These are phyloP conservation scores for Dothiorella sarmentorum DNA, from an alignment of 2,329 filamentous ascomycete species.

Conservation along the genomic window DNA sequence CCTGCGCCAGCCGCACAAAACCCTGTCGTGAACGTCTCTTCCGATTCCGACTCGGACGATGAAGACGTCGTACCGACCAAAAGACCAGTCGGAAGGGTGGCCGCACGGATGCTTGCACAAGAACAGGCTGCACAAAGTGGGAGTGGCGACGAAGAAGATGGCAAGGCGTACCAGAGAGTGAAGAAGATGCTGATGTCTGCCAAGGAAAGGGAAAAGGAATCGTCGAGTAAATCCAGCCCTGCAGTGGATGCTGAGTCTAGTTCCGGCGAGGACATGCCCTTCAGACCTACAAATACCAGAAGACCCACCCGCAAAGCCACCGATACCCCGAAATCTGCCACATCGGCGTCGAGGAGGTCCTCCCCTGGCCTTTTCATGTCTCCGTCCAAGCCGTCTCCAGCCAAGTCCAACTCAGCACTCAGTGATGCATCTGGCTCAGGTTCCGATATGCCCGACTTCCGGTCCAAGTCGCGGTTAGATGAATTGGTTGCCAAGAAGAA, in stretches of 20 bases:
- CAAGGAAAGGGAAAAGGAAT: slow-evolving; percentile 24
- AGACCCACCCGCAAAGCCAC: neutral
- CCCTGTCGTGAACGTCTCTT: neutral
- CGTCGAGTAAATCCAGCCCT: slow-evolving; percentile 9
- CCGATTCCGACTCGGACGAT: slow-evolving; percentile 22
- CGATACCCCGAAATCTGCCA: neutral
- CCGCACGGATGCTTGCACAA: slow-evolving; percentile 55
- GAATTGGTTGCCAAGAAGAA: slow-evolving; percentile 72
- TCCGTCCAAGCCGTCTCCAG: slow-evolving; percentile 35
- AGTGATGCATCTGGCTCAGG: slow-evolving; percentile 38
- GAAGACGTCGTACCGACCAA: slow-evolving; percentile 31
- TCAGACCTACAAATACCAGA: neutral
- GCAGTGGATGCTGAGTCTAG: slow-evolving; percentile 18
- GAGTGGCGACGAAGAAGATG: slow-evolving; percentile 26
- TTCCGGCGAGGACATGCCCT: slow-evolving; percentile 20
- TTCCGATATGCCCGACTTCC: slow-evolving; percentile 41
- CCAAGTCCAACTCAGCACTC: slow-evolving; percentile 32
- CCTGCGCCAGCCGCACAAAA: neutral
- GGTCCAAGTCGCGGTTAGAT: slow-evolving; percentile 60
- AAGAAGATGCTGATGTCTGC: slow-evolving; percentile 43
- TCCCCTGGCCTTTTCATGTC: slow-evolving; percentile 58
- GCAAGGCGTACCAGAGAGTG: slow-evolving; percentile 42
- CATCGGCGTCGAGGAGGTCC: slow-evolving; percentile 29
- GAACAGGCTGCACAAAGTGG: slow-evolving; percentile 19
- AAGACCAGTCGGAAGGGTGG: slow-evolving; percentile 60